phyloP scores from a whole-genome alignment of 2,329 filamentous ascomycete genomes.

The Furcasterigmium furcatum region DNA sequence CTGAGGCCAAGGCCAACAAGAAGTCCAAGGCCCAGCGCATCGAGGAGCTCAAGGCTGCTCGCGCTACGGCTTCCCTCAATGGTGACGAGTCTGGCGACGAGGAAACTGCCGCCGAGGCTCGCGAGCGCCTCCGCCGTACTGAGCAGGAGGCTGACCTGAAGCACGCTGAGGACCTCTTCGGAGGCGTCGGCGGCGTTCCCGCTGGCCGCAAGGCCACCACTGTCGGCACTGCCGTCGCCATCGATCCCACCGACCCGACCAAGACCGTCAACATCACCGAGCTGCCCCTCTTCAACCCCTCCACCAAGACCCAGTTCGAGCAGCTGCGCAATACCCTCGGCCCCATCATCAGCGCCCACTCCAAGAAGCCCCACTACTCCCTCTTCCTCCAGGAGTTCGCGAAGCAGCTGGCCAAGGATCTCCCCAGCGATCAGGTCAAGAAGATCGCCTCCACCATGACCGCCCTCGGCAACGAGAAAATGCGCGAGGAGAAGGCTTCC shows the following conservation, averaged over 20 bases:
- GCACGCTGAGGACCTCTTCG: constrained; percentile 90
- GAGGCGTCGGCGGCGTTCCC: constrained; percentile 60
- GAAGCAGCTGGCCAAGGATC: constrained; percentile 82
- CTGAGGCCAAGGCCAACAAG: constrained; percentile 83
- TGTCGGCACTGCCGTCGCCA: constrained; percentile 61
- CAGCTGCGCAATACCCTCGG: constrained; percentile 74
- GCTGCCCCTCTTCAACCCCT: constrained; percentile 84
- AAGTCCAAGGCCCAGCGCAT: constrained; percentile 86
- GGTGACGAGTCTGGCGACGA: constrained; percentile 62
- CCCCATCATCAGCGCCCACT: constrained; percentile 70
- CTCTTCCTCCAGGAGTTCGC: constrained; percentile 89
- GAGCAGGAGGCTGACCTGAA: constrained; percentile 87
- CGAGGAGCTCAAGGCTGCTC: constrained; percentile 68
- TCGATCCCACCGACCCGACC: constrained; percentile 70
- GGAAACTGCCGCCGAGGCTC: constrained; percentile 69
- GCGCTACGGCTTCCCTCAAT: constrained; percentile 49
- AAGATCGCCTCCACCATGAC: constrained; percentile 87
- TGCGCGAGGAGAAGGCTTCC: constrained; percentile 95
- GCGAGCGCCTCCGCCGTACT: constrained; percentile 70
- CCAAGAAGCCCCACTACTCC: constrained; percentile 86
- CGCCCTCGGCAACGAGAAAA: constrained; percentile 93
- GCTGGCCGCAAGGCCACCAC: constrained; percentile 65
- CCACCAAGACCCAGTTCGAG: constrained; percentile 82
- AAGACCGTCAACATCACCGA: constrained; percentile 77
- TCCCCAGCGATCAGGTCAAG: constrained; percentile 93